Evolutionary conservation across 1,284 basidiomycete genomes (phyloP).

Genomic region (Tetrapyrgos nigripes): DNA sequence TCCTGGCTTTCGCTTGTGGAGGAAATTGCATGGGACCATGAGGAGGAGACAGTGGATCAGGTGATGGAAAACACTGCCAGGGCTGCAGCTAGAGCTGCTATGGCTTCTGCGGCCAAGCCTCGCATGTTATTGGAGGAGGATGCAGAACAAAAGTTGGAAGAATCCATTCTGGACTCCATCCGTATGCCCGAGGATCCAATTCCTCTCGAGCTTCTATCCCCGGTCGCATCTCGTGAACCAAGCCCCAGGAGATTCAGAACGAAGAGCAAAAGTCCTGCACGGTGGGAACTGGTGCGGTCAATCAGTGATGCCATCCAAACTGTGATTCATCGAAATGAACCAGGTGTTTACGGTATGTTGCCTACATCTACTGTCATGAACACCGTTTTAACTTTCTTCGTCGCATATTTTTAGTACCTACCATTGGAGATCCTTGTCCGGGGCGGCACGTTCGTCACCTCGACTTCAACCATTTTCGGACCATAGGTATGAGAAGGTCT

Average conservation of each 20-base stretch:
- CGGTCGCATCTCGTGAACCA: slow-evolving; percentile 78
- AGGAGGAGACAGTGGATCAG: slow-evolving; percentile 65
- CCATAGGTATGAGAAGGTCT: slow-evolving; percentile 92
- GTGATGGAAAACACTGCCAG: slow-evolving; percentile 70
- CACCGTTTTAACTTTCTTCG: slow-evolving; percentile 10
- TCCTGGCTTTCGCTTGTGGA: slow-evolving; percentile 83
- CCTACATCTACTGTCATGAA: slow-evolving; percentile 10
- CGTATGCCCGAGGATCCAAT: slow-evolving; percentile 59
- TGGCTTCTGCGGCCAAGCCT: slow-evolving; percentile 41
- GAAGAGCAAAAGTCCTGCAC: slow-evolving; percentile 79
- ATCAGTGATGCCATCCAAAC: slow-evolving; percentile 78
- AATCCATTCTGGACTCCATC: slow-evolving; percentile 64
- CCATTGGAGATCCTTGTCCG: slow-evolving; percentile 73
- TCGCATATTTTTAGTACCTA: slow-evolving; percentile 58
- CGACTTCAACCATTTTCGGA: slow-evolving; percentile 93
- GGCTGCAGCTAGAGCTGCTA: slow-evolving; percentile 64
- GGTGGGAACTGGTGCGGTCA: slow-evolving; percentile 80
- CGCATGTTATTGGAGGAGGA: slow-evolving; percentile 44
- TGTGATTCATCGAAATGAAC: slow-evolving; percentile 63
- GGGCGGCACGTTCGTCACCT: slow-evolving; percentile 81
- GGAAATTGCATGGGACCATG: slow-evolving; percentile 74
- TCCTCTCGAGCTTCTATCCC: slow-evolving; percentile 75
- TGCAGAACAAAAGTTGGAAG: slow-evolving; percentile 59
- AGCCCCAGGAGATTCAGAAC: slow-evolving; percentile 74
- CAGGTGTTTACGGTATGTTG: slow-evolving; percentile 72